Percentiles rank a stretch among this genome's conserved stretches.
phyloP scores from a whole-genome alignment of 768 basidiomycete genomes.

The Lactarius indigo region DNA sequence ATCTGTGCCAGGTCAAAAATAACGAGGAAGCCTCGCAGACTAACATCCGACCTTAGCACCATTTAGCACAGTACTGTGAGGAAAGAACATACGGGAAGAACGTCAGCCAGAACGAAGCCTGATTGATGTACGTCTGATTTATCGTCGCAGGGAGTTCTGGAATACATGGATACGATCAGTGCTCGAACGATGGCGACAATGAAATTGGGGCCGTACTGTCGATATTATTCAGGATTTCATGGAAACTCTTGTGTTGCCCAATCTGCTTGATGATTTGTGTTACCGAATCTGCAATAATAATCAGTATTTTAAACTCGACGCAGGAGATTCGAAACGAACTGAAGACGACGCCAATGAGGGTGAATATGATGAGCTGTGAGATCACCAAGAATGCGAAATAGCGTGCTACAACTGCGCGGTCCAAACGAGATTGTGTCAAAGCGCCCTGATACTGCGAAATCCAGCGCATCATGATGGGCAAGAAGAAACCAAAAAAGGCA shows the following conservation, averaged over 20 bases:
- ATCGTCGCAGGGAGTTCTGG: constrained; percentile 67
- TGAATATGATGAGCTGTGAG: constrained; percentile 92
- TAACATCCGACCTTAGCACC: constrained; percentile 31
- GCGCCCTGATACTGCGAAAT: constrained; percentile 67
- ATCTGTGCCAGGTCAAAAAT: constrained; percentile 96
- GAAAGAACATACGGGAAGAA: constrained; percentile 76
- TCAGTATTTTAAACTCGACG: constrained; percentile 1
- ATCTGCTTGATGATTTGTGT: constrained; percentile 47
- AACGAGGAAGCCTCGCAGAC: constrained; percentile 89
- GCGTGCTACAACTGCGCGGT: constrained; percentile 87
- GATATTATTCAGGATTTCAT: constrained; percentile 44
- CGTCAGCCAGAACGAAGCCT: constrained; percentile 89
- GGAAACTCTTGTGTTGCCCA: constrained; percentile 44
- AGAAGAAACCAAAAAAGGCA: constrained; percentile 82
- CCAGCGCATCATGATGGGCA: constrained; percentile 90
- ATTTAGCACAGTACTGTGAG: neutral
- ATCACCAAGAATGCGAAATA: constrained; percentile 95
- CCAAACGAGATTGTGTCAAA: constrained; percentile 71
- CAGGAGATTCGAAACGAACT: constrained; percentile 44
- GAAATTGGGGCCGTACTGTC: constrained; percentile 34
- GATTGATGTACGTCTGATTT: constrained; percentile 86
- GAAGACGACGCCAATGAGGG: constrained; percentile 84
- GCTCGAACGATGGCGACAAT: neutral
- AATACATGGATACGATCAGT: neutral
- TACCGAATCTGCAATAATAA: constrained; percentile 30